Evolutionary conservation across 495 filamentous ascomycete genomes (phyloP).

Genomic region (Daldinia vernicosa): DNA sequence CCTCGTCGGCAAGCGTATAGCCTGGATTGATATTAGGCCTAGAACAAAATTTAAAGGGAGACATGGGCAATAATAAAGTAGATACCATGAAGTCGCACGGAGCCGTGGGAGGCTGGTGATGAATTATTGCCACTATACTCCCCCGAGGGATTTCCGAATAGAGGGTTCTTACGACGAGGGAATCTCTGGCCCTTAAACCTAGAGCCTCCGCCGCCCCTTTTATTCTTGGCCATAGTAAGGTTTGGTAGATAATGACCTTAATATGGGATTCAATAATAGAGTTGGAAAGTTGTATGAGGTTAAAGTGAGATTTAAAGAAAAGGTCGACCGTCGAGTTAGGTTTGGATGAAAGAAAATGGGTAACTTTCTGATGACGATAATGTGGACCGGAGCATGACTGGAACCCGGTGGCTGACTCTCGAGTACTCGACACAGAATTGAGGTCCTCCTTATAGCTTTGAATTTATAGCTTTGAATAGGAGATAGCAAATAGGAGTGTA

Average conservation of each 20-base stretch:
- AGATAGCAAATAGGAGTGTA: background rate
- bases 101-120: background rate
- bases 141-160: constrained; percentile 9
- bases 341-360: constrained; percentile 10
- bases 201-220: constrained; percentile 13
- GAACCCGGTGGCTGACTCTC: background rate
- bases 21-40: constrained; percentile 38
- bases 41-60: background rate
- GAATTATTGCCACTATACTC: constrained; percentile 27
- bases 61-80: background rate
- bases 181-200: constrained; percentile 23
- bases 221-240: constrained; percentile 28
- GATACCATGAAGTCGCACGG: constrained; percentile 27
- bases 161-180: constrained; percentile 6
- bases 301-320: background rate
- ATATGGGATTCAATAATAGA: background rate
- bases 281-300: background rate
- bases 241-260: background rate
- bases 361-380: constrained; percentile 30
- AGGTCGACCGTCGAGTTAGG: constrained; percentile 1
- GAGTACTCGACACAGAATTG: background rate
- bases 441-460: background rate
- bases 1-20: constrained; percentile 78
- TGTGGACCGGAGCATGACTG: constrained; percentile 27
- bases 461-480: too few species aligned